Evolutionary conservation across 177 flowering plant species (phyloP).

Genomic region (Vitis hybrid): DNA sequence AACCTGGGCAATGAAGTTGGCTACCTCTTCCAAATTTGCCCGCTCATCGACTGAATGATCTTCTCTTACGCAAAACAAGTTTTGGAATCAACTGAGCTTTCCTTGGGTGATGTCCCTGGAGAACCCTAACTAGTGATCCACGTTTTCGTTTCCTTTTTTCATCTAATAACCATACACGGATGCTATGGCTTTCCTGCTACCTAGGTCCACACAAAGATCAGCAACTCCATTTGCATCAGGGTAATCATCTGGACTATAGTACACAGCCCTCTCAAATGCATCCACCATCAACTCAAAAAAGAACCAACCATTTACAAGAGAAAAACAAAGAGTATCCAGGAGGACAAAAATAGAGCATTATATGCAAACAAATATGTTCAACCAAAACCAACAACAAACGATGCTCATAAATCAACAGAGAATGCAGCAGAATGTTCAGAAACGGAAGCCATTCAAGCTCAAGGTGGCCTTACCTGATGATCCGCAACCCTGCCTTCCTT

Average conservation of each 20-base stretch:
- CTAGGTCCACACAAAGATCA: conserved; percentile 37
- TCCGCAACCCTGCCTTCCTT: too few species aligned
- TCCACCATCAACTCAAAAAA: too few species aligned
- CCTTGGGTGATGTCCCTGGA: conserved; percentile 44
- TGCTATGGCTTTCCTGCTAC: conserved; percentile 40
- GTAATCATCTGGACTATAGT: conserved; percentile 45
- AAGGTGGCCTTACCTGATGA: too few species aligned
- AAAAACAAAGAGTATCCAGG: too few species aligned
- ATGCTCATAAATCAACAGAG: too few species aligned
- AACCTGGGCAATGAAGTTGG: conserved; percentile 3
- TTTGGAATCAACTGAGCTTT: conserved; percentile 40
- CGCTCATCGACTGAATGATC: conserved; percentile 53
- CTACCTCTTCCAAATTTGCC: conserved; percentile 53
- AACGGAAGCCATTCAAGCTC: too few species aligned
- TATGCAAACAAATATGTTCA: too few species aligned
- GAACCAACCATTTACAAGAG: too few species aligned
- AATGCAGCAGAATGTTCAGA: too few species aligned
- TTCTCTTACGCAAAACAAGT: conserved; percentile 47
- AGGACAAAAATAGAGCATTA: too few species aligned
- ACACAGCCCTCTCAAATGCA: conserved; percentile 60
- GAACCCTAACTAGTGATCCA: conserved; percentile 51
- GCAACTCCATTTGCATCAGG: conserved; percentile 39
- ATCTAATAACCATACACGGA: conserved; percentile 66
- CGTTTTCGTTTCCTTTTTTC: conserved; percentile 56
- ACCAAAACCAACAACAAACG: too few species aligned